A percentile compares a stretch with the other conserved stretches of the same genome.
Conservation (phyloP, 345 rosid genomes). For the Rhodamnia rubescens region DNA sequence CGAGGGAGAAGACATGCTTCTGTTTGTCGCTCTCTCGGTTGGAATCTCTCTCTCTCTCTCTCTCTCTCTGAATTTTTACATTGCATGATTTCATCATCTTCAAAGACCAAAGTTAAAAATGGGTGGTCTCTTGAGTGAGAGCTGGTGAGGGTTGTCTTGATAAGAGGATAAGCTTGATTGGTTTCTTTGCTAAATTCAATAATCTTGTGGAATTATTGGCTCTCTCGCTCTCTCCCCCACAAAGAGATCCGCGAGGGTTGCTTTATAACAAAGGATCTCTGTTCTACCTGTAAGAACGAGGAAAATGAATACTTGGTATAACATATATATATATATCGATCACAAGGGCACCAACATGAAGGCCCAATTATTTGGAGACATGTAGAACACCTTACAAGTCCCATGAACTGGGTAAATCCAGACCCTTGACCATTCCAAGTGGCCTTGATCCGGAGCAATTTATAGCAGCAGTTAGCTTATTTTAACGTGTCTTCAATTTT, state of each 20-base stretch:
- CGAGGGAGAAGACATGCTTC: conserved; percentile 33
- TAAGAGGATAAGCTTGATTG: neutral
- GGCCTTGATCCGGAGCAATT: neutral
- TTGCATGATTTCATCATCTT: conserved; percentile 28
- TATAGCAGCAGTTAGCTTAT: neutral
- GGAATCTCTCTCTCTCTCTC: conserved; percentile 35
- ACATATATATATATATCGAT: neutral
- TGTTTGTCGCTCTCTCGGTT: conserved; percentile 60
- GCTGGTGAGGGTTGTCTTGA: neutral
- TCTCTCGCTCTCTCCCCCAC: neutral
- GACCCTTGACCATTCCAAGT: neutral
- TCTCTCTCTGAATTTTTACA: conserved; percentile 11
- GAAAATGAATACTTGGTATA: neutral
- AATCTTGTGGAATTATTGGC: neutral
- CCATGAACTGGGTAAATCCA: neutral
- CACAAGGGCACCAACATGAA: neutral
- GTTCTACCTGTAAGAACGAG: neutral
- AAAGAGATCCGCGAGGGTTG: neutral
- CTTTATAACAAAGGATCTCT: neutral
- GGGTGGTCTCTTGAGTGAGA: neutral
- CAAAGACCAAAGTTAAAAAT: conserved; percentile 16
- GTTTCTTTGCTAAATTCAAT: neutral
- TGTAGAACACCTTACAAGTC: neutral
- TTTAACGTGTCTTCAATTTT: neutral
- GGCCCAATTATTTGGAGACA: neutral